These are phyloP conservation scores for Crotalaria pallida DNA, from an alignment of 306 rosid genomes.

Conservation along the genomic window DNA sequence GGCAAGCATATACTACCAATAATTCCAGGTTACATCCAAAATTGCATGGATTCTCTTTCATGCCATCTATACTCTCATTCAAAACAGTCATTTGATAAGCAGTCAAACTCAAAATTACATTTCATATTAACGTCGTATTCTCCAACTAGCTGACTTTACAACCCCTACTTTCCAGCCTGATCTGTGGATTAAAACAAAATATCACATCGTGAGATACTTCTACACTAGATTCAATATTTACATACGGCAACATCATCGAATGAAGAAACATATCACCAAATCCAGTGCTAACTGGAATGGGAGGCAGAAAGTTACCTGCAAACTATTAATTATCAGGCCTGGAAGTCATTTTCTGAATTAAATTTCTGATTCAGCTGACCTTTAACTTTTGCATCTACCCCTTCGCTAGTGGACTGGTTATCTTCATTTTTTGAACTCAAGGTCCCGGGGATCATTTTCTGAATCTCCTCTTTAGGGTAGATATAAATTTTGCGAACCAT, in stretches of 20 bases:
- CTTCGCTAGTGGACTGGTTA: slow-evolving; percentile 37
- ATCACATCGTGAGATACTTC: not conserved
- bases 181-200: not conserved
- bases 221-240: not conserved
- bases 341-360: slow-evolving; percentile 6
- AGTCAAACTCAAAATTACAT: not conserved
- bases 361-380: slow-evolving; percentile 27
- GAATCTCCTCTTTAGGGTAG: slow-evolving; percentile 88
- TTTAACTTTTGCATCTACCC: slow-evolving; percentile 43
- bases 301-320: slow-evolving; percentile 27
- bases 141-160: slow-evolving; percentile 21
- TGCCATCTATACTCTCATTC: slow-evolving; percentile 28
- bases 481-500: slow-evolving; percentile 85
- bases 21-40: slow-evolving; percentile 44
- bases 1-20: slow-evolving; percentile 21
- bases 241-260: not conserved
- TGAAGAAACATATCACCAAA: not conserved
- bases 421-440: slow-evolving; percentile 52
- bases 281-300: not conserved
- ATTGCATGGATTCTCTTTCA: no score
- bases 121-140: slow-evolving; percentile 28
- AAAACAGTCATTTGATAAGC: not conserved
- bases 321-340: slow-evolving; percentile 29
- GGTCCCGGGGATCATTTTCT: slow-evolving; percentile 76
- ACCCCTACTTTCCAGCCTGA: slow-evolving; percentile 22